Evolutionary conservation across 1,139 yeast genomes (phyloP).

Genomic region (Saccharomyces hybrid): DNA sequence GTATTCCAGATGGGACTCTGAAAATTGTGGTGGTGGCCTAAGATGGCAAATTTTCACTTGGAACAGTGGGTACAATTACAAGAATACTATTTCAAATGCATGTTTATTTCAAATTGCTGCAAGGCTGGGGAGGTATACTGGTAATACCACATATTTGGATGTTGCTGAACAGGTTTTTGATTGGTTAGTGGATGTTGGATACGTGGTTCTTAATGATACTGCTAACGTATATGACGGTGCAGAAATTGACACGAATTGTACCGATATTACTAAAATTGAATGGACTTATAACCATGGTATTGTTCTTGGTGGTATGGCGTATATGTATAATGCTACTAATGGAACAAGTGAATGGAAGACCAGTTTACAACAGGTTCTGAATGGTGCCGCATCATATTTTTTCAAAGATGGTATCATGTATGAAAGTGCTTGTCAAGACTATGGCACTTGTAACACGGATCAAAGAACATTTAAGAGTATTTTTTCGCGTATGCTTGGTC

Average conservation of each 20-base stretch:
- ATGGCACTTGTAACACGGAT: constrained; percentile 47
- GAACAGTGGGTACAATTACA: constrained; percentile 61
- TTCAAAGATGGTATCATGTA: constrained; percentile 42
- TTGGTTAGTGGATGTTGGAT: constrained; percentile 50
- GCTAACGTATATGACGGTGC: constrained; percentile 53
- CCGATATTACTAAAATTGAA: constrained; percentile 41
- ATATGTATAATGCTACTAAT: constrained; percentile 49
- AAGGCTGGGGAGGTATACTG: constrained; percentile 53
- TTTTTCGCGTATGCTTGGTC: constrained; percentile 48
- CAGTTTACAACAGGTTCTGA: constrained; percentile 40
- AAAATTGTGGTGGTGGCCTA: constrained; percentile 52
- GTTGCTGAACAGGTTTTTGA: constrained; percentile 52
- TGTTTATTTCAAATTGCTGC: constrained; percentile 57
- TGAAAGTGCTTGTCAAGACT: constrained; percentile 48
- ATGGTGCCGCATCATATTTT: constrained; percentile 39
- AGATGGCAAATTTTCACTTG: constrained; percentile 69
- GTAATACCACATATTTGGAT: constrained; percentile 46
- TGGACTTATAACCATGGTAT: constrained; percentile 64
- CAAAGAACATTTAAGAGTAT: constrained; percentile 58
- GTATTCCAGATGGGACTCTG: constrained; percentile 49
- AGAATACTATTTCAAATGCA: constrained; percentile 59
- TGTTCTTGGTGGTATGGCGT: constrained; percentile 52
- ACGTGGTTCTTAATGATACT: constrained; percentile 35
- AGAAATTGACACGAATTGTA: constrained; percentile 42
- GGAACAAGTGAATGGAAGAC: constrained; percentile 44